A percentile compares a stretch with the other conserved stretches of the same genome.
Conservation (phyloP, 2,329 filamentous ascomycete genomes). For the Orbilia javanica region DNA sequence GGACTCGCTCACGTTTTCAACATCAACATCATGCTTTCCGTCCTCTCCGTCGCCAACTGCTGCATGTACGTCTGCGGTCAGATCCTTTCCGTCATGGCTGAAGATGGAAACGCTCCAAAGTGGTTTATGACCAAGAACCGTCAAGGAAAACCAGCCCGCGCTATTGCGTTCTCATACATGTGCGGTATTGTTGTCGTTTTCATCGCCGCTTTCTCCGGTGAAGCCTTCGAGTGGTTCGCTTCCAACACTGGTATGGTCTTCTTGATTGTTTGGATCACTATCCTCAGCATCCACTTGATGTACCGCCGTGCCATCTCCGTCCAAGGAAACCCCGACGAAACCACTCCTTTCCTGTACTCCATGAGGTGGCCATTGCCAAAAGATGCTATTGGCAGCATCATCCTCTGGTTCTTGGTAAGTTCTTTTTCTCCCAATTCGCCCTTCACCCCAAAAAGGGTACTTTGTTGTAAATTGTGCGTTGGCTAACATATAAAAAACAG, state of each 20-base stretch:
- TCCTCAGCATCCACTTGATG: slow-evolving; percentile 45
- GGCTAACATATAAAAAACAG: slow-evolving; percentile 43
- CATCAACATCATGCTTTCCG: slow-evolving; percentile 51
- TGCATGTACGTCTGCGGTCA: slow-evolving; percentile 57
- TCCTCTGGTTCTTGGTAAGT: slow-evolving; percentile 56
- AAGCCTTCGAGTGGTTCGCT: slow-evolving; percentile 50
- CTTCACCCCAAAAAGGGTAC: neutral
- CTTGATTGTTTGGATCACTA: slow-evolving; percentile 57
- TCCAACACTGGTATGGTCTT: slow-evolving; percentile 58
- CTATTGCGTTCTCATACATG: slow-evolving; percentile 34
- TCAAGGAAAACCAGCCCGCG: slow-evolving; percentile 54
- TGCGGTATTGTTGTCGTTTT: slow-evolving; percentile 49
- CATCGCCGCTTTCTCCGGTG: slow-evolving; percentile 41
- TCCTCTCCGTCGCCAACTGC: slow-evolving; percentile 56
- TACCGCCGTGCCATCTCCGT: slow-evolving; percentile 32
- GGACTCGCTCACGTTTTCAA: slow-evolving; percentile 51
- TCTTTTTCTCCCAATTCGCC: neutral
- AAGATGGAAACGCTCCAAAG: slow-evolving; percentile 50
- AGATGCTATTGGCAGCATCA: slow-evolving; percentile 35
- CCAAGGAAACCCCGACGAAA: slow-evolving; percentile 43
- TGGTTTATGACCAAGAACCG: slow-evolving; percentile 36
- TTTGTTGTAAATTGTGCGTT: slow-evolving; percentile 34
- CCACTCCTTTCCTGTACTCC: slow-evolving; percentile 49
- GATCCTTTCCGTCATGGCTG: slow-evolving; percentile 48
- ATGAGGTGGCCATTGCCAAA: slow-evolving; percentile 50